A percentile compares a stretch with the other conserved stretches of the same genome.
Conservation (phyloP, 768 basidiomycete genomes). For the Rossbeevera mucosa region DNA sequence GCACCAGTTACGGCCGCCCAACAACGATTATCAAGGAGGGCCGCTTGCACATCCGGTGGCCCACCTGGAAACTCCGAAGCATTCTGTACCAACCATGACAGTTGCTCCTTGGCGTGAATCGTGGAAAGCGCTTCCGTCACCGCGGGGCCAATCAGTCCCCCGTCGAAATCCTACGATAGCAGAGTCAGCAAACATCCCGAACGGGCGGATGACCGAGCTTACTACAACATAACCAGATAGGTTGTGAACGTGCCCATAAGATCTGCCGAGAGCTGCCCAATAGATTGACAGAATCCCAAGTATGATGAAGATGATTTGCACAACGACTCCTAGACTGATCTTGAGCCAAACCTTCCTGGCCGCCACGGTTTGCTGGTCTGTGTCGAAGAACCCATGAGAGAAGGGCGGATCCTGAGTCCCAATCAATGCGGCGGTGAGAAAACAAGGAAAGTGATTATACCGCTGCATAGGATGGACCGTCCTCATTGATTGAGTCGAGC, state of each 20-base stretch:
- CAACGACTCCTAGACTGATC: slow-evolving; percentile 34
- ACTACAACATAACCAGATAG: slow-evolving; percentile 59
- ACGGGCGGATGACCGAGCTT: slow-evolving; percentile 10
- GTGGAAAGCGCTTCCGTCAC: slow-evolving; percentile 38
- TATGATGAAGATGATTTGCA: slow-evolving; percentile 40
- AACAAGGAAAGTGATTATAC: slow-evolving; percentile 5
- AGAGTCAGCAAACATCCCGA: neutral
- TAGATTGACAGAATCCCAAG: slow-evolving; percentile 52
- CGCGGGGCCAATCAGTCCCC: slow-evolving; percentile 44
- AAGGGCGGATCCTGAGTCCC: slow-evolving; percentile 23
- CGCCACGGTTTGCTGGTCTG: slow-evolving; percentile 22
- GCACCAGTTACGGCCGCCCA: slow-evolving; percentile 56
- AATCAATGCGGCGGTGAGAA: slow-evolving; percentile 5
- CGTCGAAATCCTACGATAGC: slow-evolving; percentile 53
- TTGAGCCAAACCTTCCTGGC: slow-evolving; percentile 40
- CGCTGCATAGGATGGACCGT: slow-evolving; percentile 1
- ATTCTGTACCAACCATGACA: slow-evolving; percentile 45
- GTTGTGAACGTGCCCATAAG: slow-evolving; percentile 33
- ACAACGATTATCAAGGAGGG: slow-evolving; percentile 44
- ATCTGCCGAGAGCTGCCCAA: slow-evolving; percentile 55
- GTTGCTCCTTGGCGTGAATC: slow-evolving; percentile 26
- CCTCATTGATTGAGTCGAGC: neutral
- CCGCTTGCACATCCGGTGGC: slow-evolving; percentile 36
- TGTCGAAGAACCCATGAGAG: slow-evolving; percentile 28
- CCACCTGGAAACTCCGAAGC: slow-evolving; percentile 45